phyloP scores from a whole-genome alignment of 140 eudicot genomes.

The Bidens hawaiensis region DNA sequence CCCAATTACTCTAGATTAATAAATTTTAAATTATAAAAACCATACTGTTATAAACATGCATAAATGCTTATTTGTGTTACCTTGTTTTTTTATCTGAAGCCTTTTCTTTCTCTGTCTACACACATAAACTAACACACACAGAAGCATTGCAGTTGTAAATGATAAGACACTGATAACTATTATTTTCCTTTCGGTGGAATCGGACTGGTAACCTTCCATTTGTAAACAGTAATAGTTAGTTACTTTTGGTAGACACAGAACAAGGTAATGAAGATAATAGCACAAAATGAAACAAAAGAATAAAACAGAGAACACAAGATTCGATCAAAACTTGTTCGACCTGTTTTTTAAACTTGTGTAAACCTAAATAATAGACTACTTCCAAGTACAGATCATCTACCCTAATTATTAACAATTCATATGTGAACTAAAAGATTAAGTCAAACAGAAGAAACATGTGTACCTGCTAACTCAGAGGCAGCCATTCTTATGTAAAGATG shows the following conservation, averaged over 20 bases:
- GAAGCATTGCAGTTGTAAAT: conserved; percentile 1
- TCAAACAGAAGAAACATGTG: neutral
- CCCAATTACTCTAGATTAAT: neutral
- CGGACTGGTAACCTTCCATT: neutral
- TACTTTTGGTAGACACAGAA: neutral
- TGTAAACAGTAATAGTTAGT: neutral
- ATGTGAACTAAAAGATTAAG: too few species aligned
- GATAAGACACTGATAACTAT: neutral
- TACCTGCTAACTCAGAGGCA: conserved; percentile 24
- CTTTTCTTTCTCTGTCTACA: conserved; percentile 1
- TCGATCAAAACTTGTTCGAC: too few species aligned
- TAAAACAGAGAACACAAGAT: too few species aligned
- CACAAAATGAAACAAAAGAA: too few species aligned
- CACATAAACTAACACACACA: conserved; percentile 7
- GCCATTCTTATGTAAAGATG: conserved; percentile 19
- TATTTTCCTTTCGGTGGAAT: neutral
- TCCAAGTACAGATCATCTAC: too few species aligned
- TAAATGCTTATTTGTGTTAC: neutral
- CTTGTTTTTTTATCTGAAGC: neutral
- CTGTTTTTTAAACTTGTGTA: too few species aligned
- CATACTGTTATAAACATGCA: too few species aligned
- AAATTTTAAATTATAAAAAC: neutral
- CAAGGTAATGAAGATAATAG: too few species aligned
- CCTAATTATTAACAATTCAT: too few species aligned
- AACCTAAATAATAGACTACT: too few species aligned